Evolutionary conservation across 164 flowering plant genomes (phyloP).

Genomic region (Umbilicus rupestris): DNA sequence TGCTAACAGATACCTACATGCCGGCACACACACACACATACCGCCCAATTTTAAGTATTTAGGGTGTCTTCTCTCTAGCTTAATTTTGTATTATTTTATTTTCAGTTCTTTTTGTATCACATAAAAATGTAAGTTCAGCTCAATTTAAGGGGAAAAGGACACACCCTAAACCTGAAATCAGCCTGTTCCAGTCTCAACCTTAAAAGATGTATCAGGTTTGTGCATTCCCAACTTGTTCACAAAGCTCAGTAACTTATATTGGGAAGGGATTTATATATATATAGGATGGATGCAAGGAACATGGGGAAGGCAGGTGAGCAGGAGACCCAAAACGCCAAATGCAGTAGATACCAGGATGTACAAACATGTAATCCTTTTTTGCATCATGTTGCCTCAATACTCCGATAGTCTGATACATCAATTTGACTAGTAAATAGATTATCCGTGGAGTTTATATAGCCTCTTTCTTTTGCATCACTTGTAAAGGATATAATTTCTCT

Average conservation of each 20-base stretch:
- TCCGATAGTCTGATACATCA: neutral
- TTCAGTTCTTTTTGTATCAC: neutral
- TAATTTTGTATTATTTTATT: neutral
- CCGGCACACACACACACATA: neutral
- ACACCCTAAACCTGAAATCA: neutral
- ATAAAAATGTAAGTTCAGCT: neutral
- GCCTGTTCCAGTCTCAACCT: neutral
- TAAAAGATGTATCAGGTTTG: neutral
- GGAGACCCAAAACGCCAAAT: neutral
- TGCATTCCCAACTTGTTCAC: neutral
- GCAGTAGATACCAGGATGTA: neutral
- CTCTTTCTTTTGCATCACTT: neutral
- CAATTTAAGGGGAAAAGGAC: neutral
- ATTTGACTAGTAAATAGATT: too few species aligned
- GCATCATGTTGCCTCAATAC: neutral
- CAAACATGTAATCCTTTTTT: neutral
- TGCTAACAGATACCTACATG: slow-evolving; percentile 1
- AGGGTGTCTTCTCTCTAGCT: neutral
- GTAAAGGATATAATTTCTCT: neutral
- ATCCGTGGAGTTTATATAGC: neutral
- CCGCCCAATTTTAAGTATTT: neutral
- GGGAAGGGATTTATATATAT: neutral
- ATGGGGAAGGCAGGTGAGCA: neutral
- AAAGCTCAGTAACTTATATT: neutral
- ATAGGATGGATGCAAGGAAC: neutral